Evolutionary conservation across 257 asterid genomes (phyloP).

Genomic region (Plantago major): DNA sequence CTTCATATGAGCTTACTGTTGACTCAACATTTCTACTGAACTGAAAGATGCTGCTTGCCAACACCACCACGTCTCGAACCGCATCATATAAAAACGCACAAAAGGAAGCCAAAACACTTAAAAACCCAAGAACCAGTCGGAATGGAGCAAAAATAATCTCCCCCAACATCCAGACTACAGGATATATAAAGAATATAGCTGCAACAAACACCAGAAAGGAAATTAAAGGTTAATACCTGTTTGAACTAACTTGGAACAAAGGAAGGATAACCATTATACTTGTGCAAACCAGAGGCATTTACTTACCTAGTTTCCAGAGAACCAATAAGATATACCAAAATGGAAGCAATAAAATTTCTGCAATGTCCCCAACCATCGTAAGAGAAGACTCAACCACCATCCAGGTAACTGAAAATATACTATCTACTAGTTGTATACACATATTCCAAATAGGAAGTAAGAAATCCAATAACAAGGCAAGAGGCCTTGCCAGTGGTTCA

Average conservation of each 20-base stretch:
- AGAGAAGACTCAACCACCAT: slow-evolving; percentile 52
- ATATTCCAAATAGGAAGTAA: slow-evolving; percentile 66
- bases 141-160: slow-evolving; percentile 73
- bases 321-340: slow-evolving; percentile 49
- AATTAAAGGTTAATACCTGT: slow-evolving; percentile 9
- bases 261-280: neutral
- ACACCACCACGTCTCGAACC: slow-evolving; percentile 45
- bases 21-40: slow-evolving; percentile 61
- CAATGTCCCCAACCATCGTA: slow-evolving; percentile 42
- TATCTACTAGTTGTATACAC: slow-evolving; percentile 42
- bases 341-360: slow-evolving; percentile 72
- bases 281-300: neutral
- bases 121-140: slow-evolving; percentile 53
- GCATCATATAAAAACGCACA: slow-evolving; percentile 37
- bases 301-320: slow-evolving; percentile 65
- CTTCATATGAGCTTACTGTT: slow-evolving; percentile 61
- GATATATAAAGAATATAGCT: slow-evolving; percentile 65
- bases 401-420: slow-evolving; percentile 68
- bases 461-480: slow-evolving; percentile 55
- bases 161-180: slow-evolving; percentile 70
- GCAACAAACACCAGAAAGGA: slow-evolving; percentile 32
- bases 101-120: slow-evolving; percentile 42
- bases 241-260: neutral
- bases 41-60: slow-evolving; percentile 56
- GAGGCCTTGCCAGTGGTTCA: slow-evolving; percentile 66